Conservation (phyloP, 805 yeast genomes). For the Candida odintsovae region DNA sequence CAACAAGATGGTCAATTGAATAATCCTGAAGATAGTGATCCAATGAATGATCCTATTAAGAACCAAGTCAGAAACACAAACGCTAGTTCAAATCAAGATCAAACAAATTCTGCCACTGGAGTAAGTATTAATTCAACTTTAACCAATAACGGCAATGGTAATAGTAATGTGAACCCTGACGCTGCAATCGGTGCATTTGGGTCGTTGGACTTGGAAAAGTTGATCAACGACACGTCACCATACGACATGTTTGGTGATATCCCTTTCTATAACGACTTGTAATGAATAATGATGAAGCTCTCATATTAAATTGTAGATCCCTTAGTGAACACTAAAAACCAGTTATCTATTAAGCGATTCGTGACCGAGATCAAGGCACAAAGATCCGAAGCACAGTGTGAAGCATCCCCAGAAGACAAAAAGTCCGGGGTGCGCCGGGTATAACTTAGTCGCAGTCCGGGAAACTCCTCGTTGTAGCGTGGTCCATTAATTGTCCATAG, state of each 20-base stretch:
- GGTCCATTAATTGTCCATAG: not conserved
- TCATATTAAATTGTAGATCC: too few species aligned
- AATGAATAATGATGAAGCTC: not conserved
- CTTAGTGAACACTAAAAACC: too few species aligned
- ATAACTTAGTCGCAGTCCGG: not conserved
- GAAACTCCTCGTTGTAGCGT: not conserved
- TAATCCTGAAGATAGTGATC: not conserved
- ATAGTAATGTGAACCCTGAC: not conserved
- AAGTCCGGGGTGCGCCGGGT: not conserved
- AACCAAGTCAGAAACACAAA: not conserved
- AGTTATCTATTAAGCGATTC: too few species aligned
- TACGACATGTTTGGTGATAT: slow-evolving; percentile 18
- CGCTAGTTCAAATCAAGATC: not conserved
- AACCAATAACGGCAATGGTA: not conserved
- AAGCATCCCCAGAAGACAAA: not conserved
- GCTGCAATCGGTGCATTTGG: slow-evolving; percentile 9
- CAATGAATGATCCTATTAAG: not conserved
- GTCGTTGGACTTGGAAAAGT: slow-evolving; percentile 11
- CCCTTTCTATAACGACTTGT: slow-evolving; percentile 12
- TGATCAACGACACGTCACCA: slow-evolving; percentile 15
- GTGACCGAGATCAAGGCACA: not conserved
- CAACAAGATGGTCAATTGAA: not conserved
- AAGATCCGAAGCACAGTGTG: not conserved
- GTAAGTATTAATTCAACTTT: not conserved
- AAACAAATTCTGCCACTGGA: not conserved